Conservation (phyloP, 73 alveolate genomes). For the Strombidium stylifer region DNA sequence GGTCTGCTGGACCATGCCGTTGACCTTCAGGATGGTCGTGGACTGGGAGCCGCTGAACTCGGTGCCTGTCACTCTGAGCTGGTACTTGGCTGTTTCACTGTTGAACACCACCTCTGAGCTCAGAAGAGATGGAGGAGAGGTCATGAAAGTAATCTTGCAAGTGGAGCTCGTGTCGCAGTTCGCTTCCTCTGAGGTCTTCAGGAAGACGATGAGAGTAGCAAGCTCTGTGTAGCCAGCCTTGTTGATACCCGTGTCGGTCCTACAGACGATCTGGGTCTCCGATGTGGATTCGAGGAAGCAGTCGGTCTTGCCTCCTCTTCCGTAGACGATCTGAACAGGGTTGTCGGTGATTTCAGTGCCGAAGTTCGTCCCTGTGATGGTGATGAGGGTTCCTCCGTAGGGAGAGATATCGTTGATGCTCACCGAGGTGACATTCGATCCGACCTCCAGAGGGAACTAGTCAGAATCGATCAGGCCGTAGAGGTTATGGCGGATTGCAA, state of each 20-base stretch:
- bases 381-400: slow-evolving; percentile 11
- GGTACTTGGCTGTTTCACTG: no score
- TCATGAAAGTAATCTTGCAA: not conserved
- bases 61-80: no score
- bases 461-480: not conserved
- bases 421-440: not conserved
- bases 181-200: slow-evolving; percentile 29
- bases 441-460: not conserved
- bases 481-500: not conserved
- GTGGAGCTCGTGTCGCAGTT: not conserved
- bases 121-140: not conserved
- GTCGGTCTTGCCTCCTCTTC: no score
- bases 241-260: not conserved
- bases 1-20: not conserved
- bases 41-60: not conserved
- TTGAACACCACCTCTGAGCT: no score
- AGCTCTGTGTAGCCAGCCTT: not conserved
- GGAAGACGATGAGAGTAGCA: slow-evolving; percentile 2
- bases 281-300: slow-evolving; percentile 21
- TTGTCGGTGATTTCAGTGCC: slow-evolving; percentile 15
- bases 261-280: slow-evolving; percentile 11
- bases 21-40: not conserved
- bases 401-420: slow-evolving; percentile 3
- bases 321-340: slow-evolving; percentile 1
- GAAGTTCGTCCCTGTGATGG: slow-evolving; percentile 27